Evolutionary conservation across 352 stramenopile genomes (phyloP).

Genomic region (Thalassiosira sp.): DNA sequence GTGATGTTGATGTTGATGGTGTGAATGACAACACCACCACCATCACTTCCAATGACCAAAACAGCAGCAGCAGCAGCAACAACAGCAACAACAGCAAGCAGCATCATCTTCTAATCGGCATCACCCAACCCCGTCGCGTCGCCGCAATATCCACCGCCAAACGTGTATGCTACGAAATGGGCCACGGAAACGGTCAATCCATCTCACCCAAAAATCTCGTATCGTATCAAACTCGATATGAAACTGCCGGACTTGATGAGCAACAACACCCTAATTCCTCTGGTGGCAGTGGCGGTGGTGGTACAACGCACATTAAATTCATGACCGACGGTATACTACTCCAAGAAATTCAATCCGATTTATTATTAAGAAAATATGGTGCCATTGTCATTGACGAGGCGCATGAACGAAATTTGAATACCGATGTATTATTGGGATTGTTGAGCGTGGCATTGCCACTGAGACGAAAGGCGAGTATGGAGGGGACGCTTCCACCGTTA

Average conservation of each 20-base stretch:
- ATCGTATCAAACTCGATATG: slow-evolving; percentile 98
- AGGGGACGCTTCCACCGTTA: slow-evolving; percentile 81
- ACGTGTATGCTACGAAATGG: slow-evolving; percentile 96
- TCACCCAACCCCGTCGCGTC: slow-evolving; percentile 97
- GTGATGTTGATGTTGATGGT: no score
- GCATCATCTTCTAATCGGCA: slow-evolving; percentile 85
- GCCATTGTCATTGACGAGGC: slow-evolving; percentile 92
- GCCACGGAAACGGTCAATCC: slow-evolving; percentile 75
- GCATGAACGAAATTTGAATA: slow-evolving; percentile 95
- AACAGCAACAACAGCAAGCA: slow-evolving; percentile 35
- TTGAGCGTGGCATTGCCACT: slow-evolving; percentile 93
- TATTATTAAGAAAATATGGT: slow-evolving; percentile 84
- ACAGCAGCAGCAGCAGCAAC: not conserved
- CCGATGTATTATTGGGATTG: slow-evolving; percentile 93
- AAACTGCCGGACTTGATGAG: slow-evolving; percentile 91
- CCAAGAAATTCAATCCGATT: slow-evolving; percentile 91
- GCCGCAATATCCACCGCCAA: slow-evolving; percentile 97
- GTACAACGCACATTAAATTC: slow-evolving; percentile 95
- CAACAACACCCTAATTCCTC: no score
- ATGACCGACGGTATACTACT: slow-evolving; percentile 99
- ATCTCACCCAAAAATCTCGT: slow-evolving; percentile 84
- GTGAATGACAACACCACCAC: no score
- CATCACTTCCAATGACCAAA: not conserved
- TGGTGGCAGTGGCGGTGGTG: no score
- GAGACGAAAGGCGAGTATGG: slow-evolving; percentile 85